A percentile compares a stretch with the other conserved stretches of the same genome.
These are phyloP conservation scores for Spergularia marina DNA, from an alignment of 148 eudicot species.

Conservation along the genomic window DNA sequence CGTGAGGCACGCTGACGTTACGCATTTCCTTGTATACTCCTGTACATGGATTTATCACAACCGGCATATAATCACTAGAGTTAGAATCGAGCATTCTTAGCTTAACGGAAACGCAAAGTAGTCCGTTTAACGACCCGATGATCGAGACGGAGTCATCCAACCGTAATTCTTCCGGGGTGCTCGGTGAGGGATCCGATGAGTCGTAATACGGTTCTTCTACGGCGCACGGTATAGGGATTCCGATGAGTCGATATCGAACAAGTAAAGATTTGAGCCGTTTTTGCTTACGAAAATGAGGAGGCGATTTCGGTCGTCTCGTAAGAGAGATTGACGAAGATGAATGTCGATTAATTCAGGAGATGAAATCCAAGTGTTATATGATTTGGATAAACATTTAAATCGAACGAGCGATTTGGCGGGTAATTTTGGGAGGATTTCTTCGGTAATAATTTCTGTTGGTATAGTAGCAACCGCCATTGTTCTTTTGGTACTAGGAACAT, in stretches of 20 bases:
- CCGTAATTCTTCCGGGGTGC: too few species aligned
- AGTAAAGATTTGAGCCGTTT: neutral
- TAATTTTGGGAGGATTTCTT: neutral
- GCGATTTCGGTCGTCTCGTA: neutral
- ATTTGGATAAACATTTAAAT: conserved; percentile 8
- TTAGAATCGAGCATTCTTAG: too few species aligned
- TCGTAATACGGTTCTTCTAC: too few species aligned
- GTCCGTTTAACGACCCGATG: neutral
- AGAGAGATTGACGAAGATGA: neutral
- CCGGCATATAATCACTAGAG: neutral
- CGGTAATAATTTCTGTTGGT: neutral
- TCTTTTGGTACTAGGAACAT: too few species aligned
- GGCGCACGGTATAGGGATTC: too few species aligned
- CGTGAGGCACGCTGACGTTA: too few species aligned
- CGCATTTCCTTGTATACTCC: neutral
- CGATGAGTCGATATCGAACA: neutral
- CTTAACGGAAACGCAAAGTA: neutral
- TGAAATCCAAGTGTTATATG: conserved; percentile 1
- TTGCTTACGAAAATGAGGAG: neutral
- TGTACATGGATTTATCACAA: neutral
- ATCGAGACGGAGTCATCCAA: neutral
- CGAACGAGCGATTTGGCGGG: neutral
- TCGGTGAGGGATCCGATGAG: too few species aligned
- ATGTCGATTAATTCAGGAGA: neutral
- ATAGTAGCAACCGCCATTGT: neutral